Evolutionary conservation across 2,329 filamentous ascomycete genomes (phyloP).

Genomic region (Aspergillus aculeatus): DNA sequence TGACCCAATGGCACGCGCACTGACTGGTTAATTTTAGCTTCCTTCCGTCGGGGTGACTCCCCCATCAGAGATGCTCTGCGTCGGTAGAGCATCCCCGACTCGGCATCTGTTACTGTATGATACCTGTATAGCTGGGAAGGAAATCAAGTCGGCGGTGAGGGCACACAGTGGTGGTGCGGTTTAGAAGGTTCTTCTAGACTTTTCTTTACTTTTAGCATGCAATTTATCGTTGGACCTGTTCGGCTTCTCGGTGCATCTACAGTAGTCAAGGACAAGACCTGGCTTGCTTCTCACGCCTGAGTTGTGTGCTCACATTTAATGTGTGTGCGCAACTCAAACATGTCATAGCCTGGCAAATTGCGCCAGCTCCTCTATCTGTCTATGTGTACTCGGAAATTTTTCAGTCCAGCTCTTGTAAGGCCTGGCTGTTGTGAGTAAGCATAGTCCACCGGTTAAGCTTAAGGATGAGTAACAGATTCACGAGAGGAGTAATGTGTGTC

Average conservation of each 20-base stretch:
- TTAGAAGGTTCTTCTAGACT: constrained; percentile 23
- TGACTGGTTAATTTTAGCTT: constrained; percentile 33
- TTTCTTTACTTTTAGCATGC: constrained; percentile 18
- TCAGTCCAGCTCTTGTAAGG: too few species aligned
- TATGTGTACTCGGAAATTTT: too few species aligned
- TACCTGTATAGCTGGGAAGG: constrained; percentile 37
- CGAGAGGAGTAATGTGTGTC: neutral
- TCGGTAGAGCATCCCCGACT: constrained; percentile 27
- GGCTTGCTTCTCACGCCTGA: neutral
- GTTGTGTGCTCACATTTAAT: neutral
- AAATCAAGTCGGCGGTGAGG: constrained; percentile 16
- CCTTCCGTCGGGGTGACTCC: constrained; percentile 45
- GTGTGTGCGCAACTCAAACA: neutral
- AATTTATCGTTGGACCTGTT: constrained; percentile 15
- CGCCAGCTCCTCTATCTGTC: too few species aligned
- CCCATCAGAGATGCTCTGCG: constrained; percentile 41
- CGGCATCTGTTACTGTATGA: constrained; percentile 33
- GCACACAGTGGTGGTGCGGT: constrained; percentile 12
- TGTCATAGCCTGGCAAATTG: too few species aligned
- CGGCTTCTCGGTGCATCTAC: neutral
- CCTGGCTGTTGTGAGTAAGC: too few species aligned
- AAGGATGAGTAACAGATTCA: neutral
- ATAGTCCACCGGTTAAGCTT: too few species aligned
- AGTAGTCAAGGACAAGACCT: neutral
- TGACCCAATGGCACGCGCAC: neutral